Evolutionary conservation across 768 basidiomycete species (phyloP).

Genomic region (Tephrocybe rancida): DNA sequence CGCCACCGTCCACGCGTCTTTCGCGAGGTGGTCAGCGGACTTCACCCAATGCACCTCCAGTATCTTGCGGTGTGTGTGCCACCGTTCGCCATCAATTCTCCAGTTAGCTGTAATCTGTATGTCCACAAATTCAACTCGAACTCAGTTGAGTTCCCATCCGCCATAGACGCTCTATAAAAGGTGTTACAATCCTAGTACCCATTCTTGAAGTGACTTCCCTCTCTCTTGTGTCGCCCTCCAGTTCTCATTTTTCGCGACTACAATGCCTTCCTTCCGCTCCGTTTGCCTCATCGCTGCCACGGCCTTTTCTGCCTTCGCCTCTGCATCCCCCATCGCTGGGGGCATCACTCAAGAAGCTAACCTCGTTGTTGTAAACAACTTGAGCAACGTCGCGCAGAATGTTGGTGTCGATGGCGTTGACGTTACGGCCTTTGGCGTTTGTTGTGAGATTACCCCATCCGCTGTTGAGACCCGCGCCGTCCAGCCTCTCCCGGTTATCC

Average conservation of each 20-base stretch:
- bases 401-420: not conserved
- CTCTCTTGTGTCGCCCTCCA: not conserved
- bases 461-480: not conserved
- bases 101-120: not conserved
- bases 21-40: too few species aligned
- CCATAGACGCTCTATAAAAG: slow-evolving; percentile 4
- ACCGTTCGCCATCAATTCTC: too few species aligned
- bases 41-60: too few species aligned
- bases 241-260: not conserved
- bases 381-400: not conserved
- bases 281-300: slow-evolving; percentile 19
- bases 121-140: too few species aligned
- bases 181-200: not conserved
- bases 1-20: too few species aligned
- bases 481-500: not conserved
- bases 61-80: too few species aligned
- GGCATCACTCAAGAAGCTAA: not conserved
- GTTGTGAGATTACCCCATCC: too few species aligned
- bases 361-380: not conserved
- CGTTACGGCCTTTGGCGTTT: not conserved
- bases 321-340: not conserved
- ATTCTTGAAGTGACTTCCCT: not conserved
- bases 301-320: slow-evolving; percentile 17
- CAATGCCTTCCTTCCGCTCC: slow-evolving; percentile 24
- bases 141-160: not conserved